These are phyloP conservation scores for Iris pallida DNA, from an alignment of 116 monocot species.

Conservation along the genomic window DNA sequence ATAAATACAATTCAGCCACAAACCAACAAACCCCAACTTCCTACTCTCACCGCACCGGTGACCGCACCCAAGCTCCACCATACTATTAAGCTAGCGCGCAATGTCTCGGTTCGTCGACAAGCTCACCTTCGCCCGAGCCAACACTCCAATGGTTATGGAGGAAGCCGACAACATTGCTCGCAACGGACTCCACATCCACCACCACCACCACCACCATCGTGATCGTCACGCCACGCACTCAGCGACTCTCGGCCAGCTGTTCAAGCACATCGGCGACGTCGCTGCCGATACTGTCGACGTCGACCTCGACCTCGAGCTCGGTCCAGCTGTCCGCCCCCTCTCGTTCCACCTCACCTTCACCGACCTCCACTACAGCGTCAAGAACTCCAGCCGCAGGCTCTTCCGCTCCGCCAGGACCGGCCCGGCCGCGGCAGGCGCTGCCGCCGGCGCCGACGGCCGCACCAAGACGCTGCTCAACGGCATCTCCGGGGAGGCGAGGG, in stretches of 20 bases:
- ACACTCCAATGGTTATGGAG: slow-evolving; percentile 35
- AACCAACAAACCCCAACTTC: not conserved
- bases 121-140: slow-evolving; percentile 11
- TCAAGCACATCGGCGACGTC: slow-evolving; percentile 30
- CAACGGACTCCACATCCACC: slow-evolving; percentile 20
- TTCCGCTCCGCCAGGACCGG: not conserved
- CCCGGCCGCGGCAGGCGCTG: too few relatives aligned
- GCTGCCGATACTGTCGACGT: too few relatives aligned
- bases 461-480: slow-evolving; percentile 41
- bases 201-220: slow-evolving; percentile 2
- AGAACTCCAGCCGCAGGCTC: slow-evolving; percentile 9
- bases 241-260: slow-evolving; percentile 32
- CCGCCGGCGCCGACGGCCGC: slow-evolving; percentile 5
- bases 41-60: not conserved
- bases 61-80: not conserved
- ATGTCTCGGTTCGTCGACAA: slow-evolving; percentile 31
- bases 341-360: slow-evolving; percentile 44
- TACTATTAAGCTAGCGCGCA: not conserved
- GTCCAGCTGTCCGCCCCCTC: not conserved
- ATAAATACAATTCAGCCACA: too few relatives aligned
- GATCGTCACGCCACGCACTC: not conserved
- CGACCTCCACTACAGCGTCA: slow-evolving; percentile 44
- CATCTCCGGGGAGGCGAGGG: slow-evolving; percentile 53
- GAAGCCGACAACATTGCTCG: slow-evolving; percentile 15
- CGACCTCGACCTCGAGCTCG: not conserved